These are phyloP conservation scores for Mortierella claussenii DNA, from an alignment of 192 early-diverging fungal species.

Conservation along the genomic window DNA sequence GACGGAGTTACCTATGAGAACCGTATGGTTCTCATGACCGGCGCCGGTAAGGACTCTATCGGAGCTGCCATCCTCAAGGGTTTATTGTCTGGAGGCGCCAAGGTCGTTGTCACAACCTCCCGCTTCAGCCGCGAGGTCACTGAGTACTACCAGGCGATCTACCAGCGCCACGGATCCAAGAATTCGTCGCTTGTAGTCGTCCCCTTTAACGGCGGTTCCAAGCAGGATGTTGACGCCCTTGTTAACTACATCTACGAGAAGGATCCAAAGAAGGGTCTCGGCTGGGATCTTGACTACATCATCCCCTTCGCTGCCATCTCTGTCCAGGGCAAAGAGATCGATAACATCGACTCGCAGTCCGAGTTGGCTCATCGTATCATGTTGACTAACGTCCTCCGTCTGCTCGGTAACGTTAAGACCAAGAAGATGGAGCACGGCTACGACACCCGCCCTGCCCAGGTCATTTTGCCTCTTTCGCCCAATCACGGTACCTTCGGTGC, in stretches of 20 bases:
- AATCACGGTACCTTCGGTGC: constrained; percentile 96
- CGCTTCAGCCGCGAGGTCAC: constrained; percentile 82
- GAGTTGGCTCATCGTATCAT: constrained; percentile 94
- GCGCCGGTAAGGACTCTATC: constrained; percentile 91
- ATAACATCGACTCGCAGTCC: constrained; percentile 84
- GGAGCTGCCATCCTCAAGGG: constrained; percentile 86
- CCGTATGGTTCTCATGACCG: constrained; percentile 89
- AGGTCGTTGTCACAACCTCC: constrained; percentile 92
- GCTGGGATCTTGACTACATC: constrained; percentile 95
- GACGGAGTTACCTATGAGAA: constrained; percentile 89
- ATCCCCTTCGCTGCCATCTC: constrained; percentile 96
- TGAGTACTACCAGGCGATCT: constrained; percentile 89
- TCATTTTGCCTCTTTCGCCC: constrained; percentile 91
- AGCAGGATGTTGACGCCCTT: constrained; percentile 82
- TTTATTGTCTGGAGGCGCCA: constrained; percentile 86
- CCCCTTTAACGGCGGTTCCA: constrained; percentile 94
- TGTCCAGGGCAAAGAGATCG: constrained; percentile 88
- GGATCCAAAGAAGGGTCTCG: constrained; percentile 77
- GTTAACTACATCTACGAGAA: constrained; percentile 90
- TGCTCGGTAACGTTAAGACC: constrained; percentile 87
- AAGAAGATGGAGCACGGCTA: constrained; percentile 80
- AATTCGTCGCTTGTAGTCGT: constrained; percentile 87
- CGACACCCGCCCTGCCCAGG: constrained; percentile 89
- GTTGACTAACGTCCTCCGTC: constrained; percentile 91
- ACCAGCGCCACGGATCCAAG: constrained; percentile 88